Conservation (phyloP, 2,329 filamentous ascomycete genomes). For the Aureobasidium sp. region DNA sequence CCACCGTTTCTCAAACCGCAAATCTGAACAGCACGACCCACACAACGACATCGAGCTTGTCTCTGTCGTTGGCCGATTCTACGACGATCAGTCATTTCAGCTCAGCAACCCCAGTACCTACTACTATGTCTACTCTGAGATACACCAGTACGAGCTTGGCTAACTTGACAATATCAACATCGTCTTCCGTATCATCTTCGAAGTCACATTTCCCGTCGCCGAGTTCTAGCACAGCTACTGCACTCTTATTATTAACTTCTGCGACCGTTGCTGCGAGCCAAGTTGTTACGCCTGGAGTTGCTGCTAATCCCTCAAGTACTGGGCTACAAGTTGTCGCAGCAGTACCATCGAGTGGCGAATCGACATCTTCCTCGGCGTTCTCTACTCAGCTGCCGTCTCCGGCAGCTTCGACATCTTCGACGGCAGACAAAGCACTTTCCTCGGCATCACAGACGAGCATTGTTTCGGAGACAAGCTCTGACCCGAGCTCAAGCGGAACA, state of each 20-base stretch:
- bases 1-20: neutral
- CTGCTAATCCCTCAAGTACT: neutral
- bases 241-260: neutral
- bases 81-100: neutral
- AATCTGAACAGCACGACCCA: neutral
- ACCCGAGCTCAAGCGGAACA: neutral
- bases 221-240: neutral
- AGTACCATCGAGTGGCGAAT: neutral
- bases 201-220: neutral
- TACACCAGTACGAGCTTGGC: neutral
- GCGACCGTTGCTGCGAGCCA: neutral
- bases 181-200: neutral
- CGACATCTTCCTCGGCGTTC: neutral
- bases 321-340: neutral
- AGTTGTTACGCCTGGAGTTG: neutral
- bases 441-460: neutral
- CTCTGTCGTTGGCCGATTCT: neutral
- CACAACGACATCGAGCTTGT: constrained; percentile 6
- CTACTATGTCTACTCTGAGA: neutral
- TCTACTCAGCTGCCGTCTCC: neutral
- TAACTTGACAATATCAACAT: neutral
- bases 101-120: neutral
- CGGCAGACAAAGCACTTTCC: neutral
- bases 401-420: neutral
- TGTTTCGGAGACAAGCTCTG: neutral